Evolutionary conservation across 2,329 filamentous ascomycete species (phyloP).

Genomic region (Aspergillus ruber): DNA sequence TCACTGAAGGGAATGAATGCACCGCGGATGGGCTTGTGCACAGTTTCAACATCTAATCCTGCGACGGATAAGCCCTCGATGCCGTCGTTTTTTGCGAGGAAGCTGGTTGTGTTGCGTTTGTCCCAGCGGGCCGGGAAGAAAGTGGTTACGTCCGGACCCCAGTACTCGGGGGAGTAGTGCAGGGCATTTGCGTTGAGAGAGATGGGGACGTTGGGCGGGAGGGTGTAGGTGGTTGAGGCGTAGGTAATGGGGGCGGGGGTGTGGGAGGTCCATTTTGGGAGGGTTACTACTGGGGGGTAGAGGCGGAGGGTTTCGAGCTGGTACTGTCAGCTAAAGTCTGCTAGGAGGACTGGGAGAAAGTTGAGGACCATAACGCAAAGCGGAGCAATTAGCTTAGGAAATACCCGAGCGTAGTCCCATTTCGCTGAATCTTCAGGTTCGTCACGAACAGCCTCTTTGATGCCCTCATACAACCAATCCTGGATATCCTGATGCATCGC

Average conservation of each 20-base stretch:
- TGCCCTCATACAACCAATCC: conserved; percentile 41
- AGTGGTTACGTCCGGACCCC: conserved; percentile 10
- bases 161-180: conserved; percentile 17
- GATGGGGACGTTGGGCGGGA: conserved; percentile 11
- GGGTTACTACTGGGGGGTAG: conserved; percentile 27
- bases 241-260: conserved; percentile 7
- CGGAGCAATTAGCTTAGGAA: conserved; percentile 30
- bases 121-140: conserved; percentile 18
- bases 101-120: conserved; percentile 12
- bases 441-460: conserved; percentile 19
- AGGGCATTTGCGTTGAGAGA: conserved; percentile 11
- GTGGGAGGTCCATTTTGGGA: conserved; percentile 24
- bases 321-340: no score
- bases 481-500: conserved; percentile 42
- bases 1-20: conserved; percentile 20
- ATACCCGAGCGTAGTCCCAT: conserved; percentile 33
- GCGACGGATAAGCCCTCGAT: conserved; percentile 9
- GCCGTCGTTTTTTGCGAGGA: conserved; percentile 12
- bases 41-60: conserved; percentile 12
- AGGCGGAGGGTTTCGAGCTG: conserved; percentile 41
- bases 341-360: no score
- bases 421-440: conserved; percentile 12
- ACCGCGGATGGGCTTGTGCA: conserved; percentile 16
- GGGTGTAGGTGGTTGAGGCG: conserved; percentile 6
- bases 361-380: conserved; percentile 20